These are phyloP conservation scores for Tuctoria greenei DNA, from an alignment of 176 grass and related monocot genomes.

Conservation along the genomic window DNA sequence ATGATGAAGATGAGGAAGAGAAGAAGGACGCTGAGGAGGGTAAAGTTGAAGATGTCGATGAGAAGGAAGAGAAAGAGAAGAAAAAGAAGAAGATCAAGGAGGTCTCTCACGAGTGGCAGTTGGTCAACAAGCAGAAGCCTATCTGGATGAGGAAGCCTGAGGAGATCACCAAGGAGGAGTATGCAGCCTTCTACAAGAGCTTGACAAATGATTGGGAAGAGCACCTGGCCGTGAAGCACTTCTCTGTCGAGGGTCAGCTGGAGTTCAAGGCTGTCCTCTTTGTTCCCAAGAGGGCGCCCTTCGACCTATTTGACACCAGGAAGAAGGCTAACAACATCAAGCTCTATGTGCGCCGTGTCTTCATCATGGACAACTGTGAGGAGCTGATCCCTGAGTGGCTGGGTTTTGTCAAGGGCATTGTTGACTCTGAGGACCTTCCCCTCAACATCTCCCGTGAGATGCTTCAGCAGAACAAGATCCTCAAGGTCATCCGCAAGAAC, in stretches of 20 bases:
- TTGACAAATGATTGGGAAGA: constrained; percentile 98
- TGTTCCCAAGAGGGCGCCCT: constrained; percentile 90
- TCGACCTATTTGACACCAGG: constrained; percentile 91
- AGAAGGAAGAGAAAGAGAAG: constrained; percentile 86
- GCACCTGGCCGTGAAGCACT: constrained; percentile 91
- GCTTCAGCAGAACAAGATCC: constrained; percentile 98
- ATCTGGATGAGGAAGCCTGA: constrained; percentile 99
- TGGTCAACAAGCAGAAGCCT: constrained; percentile 96
- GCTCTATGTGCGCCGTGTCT: constrained; percentile 85
- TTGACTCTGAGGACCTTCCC: constrained; percentile 97
- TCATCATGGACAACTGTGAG: constrained; percentile 99
- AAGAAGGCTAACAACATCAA: constrained; percentile 99
- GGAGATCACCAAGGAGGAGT: constrained; percentile 97
- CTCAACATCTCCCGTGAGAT: constrained; percentile 96
- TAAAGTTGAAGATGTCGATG: constrained; percentile 91
- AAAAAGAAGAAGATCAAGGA: constrained; percentile 99
- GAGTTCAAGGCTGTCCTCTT: constrained; percentile 98
- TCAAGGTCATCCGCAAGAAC: constrained; percentile 95
- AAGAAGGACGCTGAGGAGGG: constrained; percentile 94
- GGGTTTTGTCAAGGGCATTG: constrained; percentile 93
- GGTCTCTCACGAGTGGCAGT: constrained; percentile 89
- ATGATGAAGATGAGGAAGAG: constrained; percentile 95
- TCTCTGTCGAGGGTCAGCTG: constrained; percentile 96
- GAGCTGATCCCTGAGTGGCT: constrained; percentile 91
- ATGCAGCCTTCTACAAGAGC: constrained; percentile 97